A percentile compares a stretch with the other conserved stretches of the same genome.
These are phyloP conservation scores for Aspergillus nanangensis DNA, from an alignment of 495 filamentous ascomycete species.

Conservation along the genomic window DNA sequence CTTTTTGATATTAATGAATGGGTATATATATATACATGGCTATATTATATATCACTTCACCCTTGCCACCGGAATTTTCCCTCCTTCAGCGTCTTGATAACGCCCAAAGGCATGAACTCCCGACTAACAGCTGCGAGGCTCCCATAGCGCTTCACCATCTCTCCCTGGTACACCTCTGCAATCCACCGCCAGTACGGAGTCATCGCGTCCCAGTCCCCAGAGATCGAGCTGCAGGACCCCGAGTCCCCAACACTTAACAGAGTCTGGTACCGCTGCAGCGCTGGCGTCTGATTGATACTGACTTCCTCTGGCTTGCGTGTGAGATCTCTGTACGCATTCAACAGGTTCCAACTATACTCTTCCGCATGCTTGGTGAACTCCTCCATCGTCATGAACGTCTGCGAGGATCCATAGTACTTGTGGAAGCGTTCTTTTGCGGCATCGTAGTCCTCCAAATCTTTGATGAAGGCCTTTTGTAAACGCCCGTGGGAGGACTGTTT, in stretches of 20 bases:
- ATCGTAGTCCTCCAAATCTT: slow-evolving; percentile 43
- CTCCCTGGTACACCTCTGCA: slow-evolving; percentile 52
- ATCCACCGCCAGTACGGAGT: slow-evolving; percentile 61
- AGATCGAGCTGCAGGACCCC: slow-evolving; percentile 20
- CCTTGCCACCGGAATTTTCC: slow-evolving; percentile 58
- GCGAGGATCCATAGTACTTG: slow-evolving; percentile 21
- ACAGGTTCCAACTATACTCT: slow-evolving; percentile 30
- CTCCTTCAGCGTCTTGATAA: slow-evolving; percentile 57
- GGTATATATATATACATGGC: background rate
- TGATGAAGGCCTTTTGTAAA: slow-evolving; percentile 41
- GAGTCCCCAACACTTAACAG: slow-evolving; percentile 13
- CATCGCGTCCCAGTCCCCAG: slow-evolving; percentile 35
- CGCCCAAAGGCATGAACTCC: slow-evolving; percentile 59
- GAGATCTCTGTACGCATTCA: slow-evolving; percentile 31
- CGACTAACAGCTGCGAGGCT: slow-evolving; percentile 57
- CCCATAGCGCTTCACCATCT: slow-evolving; percentile 57
- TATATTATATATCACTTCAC: slow-evolving; percentile 10
- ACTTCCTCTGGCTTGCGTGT: slow-evolving; percentile 33
- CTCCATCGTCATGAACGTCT: slow-evolving; percentile 47
- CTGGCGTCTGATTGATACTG: slow-evolving; percentile 23
- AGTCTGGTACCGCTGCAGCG: slow-evolving; percentile 20
- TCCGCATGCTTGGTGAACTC: slow-evolving; percentile 52
- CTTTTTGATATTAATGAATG: background rate
- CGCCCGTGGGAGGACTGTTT: slow-evolving; percentile 37
- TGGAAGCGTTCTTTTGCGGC: slow-evolving; percentile 41